A percentile compares a stretch with the other conserved stretches of the same genome.
Conservation (phyloP, 768 basidiomycete genomes). For the Serendipita sp. region DNA sequence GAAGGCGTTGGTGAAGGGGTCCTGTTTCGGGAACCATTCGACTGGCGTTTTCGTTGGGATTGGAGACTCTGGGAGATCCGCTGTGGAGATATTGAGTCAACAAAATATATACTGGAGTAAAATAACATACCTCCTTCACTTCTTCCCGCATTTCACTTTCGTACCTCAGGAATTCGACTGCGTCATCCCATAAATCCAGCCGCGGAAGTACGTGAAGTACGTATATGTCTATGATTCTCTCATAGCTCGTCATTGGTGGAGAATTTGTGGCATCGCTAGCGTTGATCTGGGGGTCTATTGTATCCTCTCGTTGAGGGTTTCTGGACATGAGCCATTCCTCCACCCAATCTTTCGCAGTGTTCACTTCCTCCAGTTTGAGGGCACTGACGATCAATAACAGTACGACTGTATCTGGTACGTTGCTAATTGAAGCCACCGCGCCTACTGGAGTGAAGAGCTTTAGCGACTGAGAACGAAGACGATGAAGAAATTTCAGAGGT, state of each 20-base stretch:
- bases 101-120: constrained; percentile 12
- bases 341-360: constrained; percentile 44
- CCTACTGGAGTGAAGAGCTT: constrained; percentile 45
- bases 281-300: constrained; percentile 13
- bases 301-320: constrained; percentile 22
- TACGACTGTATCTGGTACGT: constrained; percentile 53
- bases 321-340: constrained; percentile 66
- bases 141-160: constrained; percentile 44
- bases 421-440: constrained; percentile 26
- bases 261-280: constrained; percentile 17
- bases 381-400: constrained; percentile 54
- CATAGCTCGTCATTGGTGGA: constrained; percentile 34
- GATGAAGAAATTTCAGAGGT: constrained; percentile 39
- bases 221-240: constrained; percentile 62
- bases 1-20: constrained; percentile 4
- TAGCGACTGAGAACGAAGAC: constrained; percentile 46
- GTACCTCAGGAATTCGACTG: constrained; percentile 55
- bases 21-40: constrained; percentile 23
- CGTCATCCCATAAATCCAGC: constrained; percentile 66
- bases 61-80: constrained; percentile 10
- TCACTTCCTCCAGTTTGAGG: constrained; percentile 46
- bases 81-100: constrained; percentile 7
- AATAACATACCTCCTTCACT: constrained; percentile 35
- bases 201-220: constrained; percentile 56
- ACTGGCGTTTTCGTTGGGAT: constrained; percentile 12